Evolutionary conservation across 75 land plant genomes (phyloP).

Genomic region (Larix kaempferi): DNA sequence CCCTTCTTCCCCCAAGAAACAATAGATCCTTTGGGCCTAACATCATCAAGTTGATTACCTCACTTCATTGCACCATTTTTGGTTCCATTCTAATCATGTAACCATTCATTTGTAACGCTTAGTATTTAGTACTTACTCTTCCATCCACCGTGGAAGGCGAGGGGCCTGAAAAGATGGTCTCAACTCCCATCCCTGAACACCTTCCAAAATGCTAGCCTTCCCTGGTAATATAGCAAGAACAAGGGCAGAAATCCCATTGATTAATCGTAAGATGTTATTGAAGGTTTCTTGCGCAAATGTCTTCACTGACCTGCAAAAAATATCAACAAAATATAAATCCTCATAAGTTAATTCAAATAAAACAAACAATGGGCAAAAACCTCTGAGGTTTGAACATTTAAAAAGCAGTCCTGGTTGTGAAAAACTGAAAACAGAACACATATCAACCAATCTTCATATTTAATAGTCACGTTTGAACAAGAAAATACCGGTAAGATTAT

Average conservation of each 20-base stretch:
- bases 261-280: conserved; percentile 77
- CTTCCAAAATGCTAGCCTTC: conserved; percentile 78
- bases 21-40: neutral
- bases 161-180: conserved; percentile 88
- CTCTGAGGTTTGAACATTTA: neutral
- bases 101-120: neutral
- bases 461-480: neutral
- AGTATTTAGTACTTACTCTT: conserved; percentile 54
- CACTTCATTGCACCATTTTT: neutral
- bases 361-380: neutral
- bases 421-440: conserved; percentile 1
- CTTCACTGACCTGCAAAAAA: conserved; percentile 79
- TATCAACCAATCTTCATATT: neutral
- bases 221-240: conserved; percentile 82
- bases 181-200: conserved; percentile 97
- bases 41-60: neutral
- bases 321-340: conserved; percentile 13
- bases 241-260: conserved; percentile 92
- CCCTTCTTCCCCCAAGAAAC: neutral
- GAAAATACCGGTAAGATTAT: neutral
- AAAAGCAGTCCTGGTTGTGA: neutral
- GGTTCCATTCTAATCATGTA: neutral
- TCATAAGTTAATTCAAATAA: neutral
- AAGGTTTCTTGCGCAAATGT: conserved; percentile 91
- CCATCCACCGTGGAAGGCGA: conserved; percentile 97